Base-by-base conservation (phyloP, 306 rosid species). In the Inga leiocalycina region DNA sequence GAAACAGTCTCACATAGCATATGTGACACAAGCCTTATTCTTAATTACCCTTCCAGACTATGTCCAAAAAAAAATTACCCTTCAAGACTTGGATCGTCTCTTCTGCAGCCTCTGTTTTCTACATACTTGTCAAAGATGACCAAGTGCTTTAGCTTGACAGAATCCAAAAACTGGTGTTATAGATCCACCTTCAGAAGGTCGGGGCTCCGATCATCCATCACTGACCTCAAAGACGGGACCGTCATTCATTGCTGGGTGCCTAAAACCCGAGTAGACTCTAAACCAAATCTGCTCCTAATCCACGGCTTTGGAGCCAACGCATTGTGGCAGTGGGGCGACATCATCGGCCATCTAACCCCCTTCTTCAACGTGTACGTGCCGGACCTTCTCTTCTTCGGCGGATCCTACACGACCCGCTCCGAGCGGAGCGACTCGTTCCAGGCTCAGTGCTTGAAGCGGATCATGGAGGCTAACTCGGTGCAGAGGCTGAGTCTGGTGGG, bases 251-350 rank as follows among this genome's bases (percentile, higher is more conserved):
- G 98, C 69, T 95, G 98, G 98, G 90, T 88, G 20, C 98, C 98
- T n/a, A 87, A 85, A 35, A 74, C 62, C 82, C 89, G 19, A 10
- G 48, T 43, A 37, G 83, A 80, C 1, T 51, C 92, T 5, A 89
- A 91, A 10, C 97, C 93, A 17, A 90, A 89, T 78, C 95, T 95
- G 44, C 90, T 95, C 44, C 93, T 95, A 16, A 87, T 95, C 85
- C 98, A 95, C 81, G 98, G 98, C 43, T 62, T 93, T 8, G 98
- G 94, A 24, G 85, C 89, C 37, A 95, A 92, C 84, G 97, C 98
- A 24, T 13, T 89, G 86, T 95, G 98, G 98, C 98, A 95, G 77
- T 95, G 97, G 94, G 92, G 88, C 1, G 88, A 89, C 80, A 71
- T 89, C 64, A 69, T 95, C 78, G 85, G 82, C 46, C 86, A 80